A percentile compares a stretch with the other conserved stretches of the same genome.
Conservation (phyloP, 2,329 filamentous ascomycete species). For the Penicillium psychrosexuale region DNA sequence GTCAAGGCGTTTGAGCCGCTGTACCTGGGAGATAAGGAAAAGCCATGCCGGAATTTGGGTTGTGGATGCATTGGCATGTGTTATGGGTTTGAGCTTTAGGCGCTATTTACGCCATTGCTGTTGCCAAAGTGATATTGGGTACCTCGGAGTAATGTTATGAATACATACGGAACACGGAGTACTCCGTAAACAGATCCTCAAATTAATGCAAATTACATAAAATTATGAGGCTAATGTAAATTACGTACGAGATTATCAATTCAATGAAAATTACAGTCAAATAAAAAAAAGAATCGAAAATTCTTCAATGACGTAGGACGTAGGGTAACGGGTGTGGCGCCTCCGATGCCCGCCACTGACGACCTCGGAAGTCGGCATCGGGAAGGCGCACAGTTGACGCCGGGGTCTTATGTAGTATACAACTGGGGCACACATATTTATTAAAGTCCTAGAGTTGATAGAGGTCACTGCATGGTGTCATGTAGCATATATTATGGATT, state of each 20-base stretch:
- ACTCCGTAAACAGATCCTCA: too few species aligned
- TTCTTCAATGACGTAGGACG: slow-evolving; percentile 9
- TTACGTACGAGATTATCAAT: not conserved
- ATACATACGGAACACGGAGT: too few species aligned
- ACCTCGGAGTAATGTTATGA: too few species aligned
- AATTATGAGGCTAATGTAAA: not conserved
- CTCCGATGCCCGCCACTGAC: not conserved
- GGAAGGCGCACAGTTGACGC: too few species aligned
- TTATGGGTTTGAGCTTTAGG: too few species aligned
- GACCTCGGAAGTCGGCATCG: not conserved
- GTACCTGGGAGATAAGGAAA: not conserved
- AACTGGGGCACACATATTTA: too few species aligned
- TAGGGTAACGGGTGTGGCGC: slow-evolving; percentile 5
- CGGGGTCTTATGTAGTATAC: too few species aligned
- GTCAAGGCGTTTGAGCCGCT: slow-evolving; percentile 9
- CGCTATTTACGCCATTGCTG: not conserved
- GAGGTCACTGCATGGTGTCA: too few species aligned
- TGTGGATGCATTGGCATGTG: not conserved
- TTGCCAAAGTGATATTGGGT: not conserved
- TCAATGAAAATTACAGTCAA: not conserved
- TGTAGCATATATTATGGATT: too few species aligned
- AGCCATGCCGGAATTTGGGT: not conserved
- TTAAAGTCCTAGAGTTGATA: too few species aligned
- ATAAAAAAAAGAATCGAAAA: not conserved
- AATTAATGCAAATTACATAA: too few species aligned